Evolutionary conservation across 176 grass and related monocot species (phyloP), one percentile per base, ranked within the genome.

Genomic region (Canna indica): DNA sequence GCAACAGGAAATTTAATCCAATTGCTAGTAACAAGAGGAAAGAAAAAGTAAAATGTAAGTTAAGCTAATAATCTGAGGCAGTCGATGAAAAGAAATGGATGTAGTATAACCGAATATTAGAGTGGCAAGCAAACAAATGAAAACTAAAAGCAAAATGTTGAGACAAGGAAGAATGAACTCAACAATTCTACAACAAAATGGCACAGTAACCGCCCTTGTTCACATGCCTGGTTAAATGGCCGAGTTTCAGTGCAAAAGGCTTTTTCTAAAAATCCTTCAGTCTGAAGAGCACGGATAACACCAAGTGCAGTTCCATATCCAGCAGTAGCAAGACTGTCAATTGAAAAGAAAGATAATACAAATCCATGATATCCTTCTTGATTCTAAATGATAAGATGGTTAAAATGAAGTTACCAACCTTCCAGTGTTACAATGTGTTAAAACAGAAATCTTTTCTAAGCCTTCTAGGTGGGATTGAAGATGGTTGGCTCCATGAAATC

Each of bases 351-450:
- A 62, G 34, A 25, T 8, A 44, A 56, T 48, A 11, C 14, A 73
- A 54, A 36, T 68, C 28, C 4, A 38, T 44, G 67, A 67, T 67
- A 34, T 75, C 58, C 65, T 26, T 28, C 33, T 75, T 42, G 36
- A 15, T 27, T 1, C 72, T 46, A 61, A 2, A 71, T 56, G 39
- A 60, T 73, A 57, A 3, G 35, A 64, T 15, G 17, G 3, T 56
- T 35, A 67, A 25, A 67, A 30, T 18, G 24, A 47, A 36, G 14
- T 38, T n/a, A 63, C 60, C 62, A 61, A 92, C 93, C 88, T 97
- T 58, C 93, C 93, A 73, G 93, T 97, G 76, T 97, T 97, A 59
- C 93, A 97, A 64, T 97, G 93, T 36, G 93, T 97, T 60, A 97
- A 69, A 81, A 92, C 80, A 76, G 74, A 79, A 27, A 92, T 77